These are phyloP conservation scores for Backusella macrospora DNA, from an alignment of 192 early-diverging fungal species.

Conservation along the genomic window DNA sequence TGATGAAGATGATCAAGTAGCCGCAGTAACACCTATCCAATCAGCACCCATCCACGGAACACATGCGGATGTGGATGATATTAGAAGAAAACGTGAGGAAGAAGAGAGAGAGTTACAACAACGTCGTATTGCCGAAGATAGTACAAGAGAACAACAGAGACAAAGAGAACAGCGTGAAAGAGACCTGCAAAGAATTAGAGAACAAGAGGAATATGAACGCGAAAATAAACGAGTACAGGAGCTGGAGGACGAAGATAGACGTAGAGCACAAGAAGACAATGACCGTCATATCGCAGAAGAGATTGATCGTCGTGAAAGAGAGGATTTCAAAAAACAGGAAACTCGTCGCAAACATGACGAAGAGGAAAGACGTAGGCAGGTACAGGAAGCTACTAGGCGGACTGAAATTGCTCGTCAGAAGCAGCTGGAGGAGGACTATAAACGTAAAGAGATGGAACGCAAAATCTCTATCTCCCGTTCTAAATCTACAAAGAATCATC, in stretches of 20 bases:
- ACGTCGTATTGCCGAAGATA: constrained; percentile 9
- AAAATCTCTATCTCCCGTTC: neutral
- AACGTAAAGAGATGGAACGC: constrained; percentile 33
- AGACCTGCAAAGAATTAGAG: constrained; percentile 7
- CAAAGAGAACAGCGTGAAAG: constrained; percentile 6
- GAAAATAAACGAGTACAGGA: constrained; percentile 25
- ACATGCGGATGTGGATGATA: constrained; percentile 16
- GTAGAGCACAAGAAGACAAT: constrained; percentile 22
- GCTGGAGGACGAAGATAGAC: constrained; percentile 30
- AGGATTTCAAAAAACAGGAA: constrained; percentile 11
- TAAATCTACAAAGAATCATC: constrained; percentile 4
- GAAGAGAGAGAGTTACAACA: constrained; percentile 8
- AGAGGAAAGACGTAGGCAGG: constrained; percentile 34
- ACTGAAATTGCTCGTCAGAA: constrained; percentile 23
- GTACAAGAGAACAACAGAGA: neutral
- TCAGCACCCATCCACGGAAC: constrained; percentile 23
- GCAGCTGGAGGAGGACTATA: constrained; percentile 40
- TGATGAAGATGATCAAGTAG: constrained; percentile 20
- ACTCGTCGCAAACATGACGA: constrained; percentile 37
- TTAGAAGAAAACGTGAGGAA: constrained; percentile 13
- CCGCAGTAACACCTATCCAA: constrained; percentile 28
- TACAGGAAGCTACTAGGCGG: constrained; percentile 36
- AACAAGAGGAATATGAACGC: constrained; percentile 26
- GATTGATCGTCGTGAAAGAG: constrained; percentile 26
- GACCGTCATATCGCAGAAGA: constrained; percentile 28